phyloP scores from a whole-genome alignment of 148 eudicot species.

The Rhododendron griersonianum region DNA sequence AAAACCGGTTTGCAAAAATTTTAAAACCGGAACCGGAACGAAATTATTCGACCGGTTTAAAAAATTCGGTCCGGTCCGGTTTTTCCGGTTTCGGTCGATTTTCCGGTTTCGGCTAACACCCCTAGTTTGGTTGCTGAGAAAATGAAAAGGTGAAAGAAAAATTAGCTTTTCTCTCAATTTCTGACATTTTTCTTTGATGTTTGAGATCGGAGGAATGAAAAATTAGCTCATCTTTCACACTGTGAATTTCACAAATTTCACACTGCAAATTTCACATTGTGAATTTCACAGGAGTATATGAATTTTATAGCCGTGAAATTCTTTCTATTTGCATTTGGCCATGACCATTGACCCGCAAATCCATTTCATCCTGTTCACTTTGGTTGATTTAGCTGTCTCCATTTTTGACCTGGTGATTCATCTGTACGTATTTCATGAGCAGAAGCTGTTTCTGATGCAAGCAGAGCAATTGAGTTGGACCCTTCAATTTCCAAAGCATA shows the following conservation, averaged over 20 bases:
- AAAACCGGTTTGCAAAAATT: no score
- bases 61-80: no score
- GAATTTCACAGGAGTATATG: no score
- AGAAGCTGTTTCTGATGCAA: slow-evolving; percentile 97
- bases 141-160: background rate
- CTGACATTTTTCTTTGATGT: background rate
- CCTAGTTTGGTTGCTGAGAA: background rate
- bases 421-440: slow-evolving; percentile 18
- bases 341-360: background rate
- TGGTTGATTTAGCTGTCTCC: slow-evolving; percentile 1
- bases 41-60: no score
- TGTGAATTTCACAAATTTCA: no score
- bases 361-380: background rate
- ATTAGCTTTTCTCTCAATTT: background rate
- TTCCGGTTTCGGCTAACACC: no score
- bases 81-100: no score
- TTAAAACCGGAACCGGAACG: no score
- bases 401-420: background rate
- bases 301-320: background rate
- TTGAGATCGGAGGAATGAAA: background rate
- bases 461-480: slow-evolving; percentile 72
- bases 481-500: slow-evolving; percentile 79
- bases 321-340: background rate
- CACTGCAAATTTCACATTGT: no score
- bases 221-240: no score